Evolutionary conservation across 2,329 filamentous ascomycete species (phyloP), one percentile per base, ranked within the genome.

Genomic region (Aspergillus cejpii): DNA sequence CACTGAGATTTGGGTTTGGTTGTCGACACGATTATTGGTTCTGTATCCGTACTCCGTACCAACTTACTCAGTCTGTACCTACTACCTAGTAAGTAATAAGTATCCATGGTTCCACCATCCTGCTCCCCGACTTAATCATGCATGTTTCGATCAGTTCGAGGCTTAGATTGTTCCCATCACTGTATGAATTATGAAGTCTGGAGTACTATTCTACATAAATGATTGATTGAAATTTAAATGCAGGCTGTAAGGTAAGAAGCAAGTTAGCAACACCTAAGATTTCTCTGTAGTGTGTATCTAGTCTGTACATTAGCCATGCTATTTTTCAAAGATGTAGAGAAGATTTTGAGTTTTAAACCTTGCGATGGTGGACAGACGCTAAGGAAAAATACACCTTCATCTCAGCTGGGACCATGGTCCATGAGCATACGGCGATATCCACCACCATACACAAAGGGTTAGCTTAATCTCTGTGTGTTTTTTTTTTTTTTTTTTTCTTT

Each of bases 81-180:
- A 1, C n/a, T n/a, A n/a, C n/a, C n/a, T n/a, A n/a, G n/a, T n/a
- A n/a, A n/a, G n/a, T n/a, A n/a, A n/a, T n/a, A n/a, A n/a, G n/a
- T n/a, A n/a, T n/a, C n/a, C n/a, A n/a, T n/a, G n/a, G n/a, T n/a
- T n/a, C n/a, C n/a, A n/a, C n/a, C n/a, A n/a, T n/a, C n/a, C n/a
- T n/a, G n/a, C 46, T 42, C 51, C 46, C 44, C 45, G 41, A 44
- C 37, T 47, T 45, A 39, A 49, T 47, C 43, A 38, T 39, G 26
- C 38, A 31, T 43, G 26, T 39, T 44, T 48, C 43, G 45, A 47
- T 47, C 44, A 17, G 36, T 39, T 48, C 37, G 38, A 19, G 28
- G 39, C 8, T 20, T 19, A 21, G 26, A 17, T 34, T 23, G 29
- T 17, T 28, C 17, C 23, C 15, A 21, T n/a, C n/a, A n/a, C n/a